phyloP scores from a whole-genome alignment of 441 rosid species.

The Corymbia calophylla region DNA sequence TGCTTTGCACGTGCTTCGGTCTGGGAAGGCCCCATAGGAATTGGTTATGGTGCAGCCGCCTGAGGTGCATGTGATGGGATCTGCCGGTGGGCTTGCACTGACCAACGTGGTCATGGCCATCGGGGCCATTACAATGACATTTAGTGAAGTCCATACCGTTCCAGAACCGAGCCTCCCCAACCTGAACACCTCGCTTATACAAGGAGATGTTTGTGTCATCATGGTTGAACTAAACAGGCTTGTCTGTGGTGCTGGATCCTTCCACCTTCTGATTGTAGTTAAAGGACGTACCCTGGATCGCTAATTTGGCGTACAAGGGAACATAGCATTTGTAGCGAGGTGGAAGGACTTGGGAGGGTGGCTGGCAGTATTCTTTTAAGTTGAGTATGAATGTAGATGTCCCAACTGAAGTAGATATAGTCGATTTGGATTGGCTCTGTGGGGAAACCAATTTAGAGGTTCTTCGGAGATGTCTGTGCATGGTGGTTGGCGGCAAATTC shows the following conservation, averaged over 20 bases:
- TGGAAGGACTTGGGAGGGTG: not conserved
- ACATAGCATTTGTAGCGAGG: not conserved
- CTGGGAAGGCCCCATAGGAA: slow-evolving; percentile 55
- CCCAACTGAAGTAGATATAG: not conserved
- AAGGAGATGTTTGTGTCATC: not conserved
- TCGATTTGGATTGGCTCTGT: not conserved
- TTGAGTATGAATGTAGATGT: not conserved
- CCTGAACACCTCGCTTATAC: not conserved
- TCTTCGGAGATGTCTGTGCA: not conserved
- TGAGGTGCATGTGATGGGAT: slow-evolving; percentile 48
- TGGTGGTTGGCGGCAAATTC: not conserved
- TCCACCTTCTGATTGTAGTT: not conserved
- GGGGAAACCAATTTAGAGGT: not conserved
- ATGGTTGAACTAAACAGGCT: not conserved
- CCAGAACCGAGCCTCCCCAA: not conserved
- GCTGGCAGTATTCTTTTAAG: not conserved
- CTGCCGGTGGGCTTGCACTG: slow-evolving; percentile 36
- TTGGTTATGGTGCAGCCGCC: slow-evolving; percentile 56
- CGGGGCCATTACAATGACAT: not conserved
- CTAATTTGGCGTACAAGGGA: not conserved
- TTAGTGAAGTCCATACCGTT: not conserved
- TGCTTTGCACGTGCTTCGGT: slow-evolving; percentile 52
- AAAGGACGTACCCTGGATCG: not conserved
- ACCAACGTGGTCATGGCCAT: not conserved
- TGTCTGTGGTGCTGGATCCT: not conserved